phyloP scores from a whole-genome alignment of 1,284 basidiomycete species.

The Papiliotrema terrestris region DNA sequence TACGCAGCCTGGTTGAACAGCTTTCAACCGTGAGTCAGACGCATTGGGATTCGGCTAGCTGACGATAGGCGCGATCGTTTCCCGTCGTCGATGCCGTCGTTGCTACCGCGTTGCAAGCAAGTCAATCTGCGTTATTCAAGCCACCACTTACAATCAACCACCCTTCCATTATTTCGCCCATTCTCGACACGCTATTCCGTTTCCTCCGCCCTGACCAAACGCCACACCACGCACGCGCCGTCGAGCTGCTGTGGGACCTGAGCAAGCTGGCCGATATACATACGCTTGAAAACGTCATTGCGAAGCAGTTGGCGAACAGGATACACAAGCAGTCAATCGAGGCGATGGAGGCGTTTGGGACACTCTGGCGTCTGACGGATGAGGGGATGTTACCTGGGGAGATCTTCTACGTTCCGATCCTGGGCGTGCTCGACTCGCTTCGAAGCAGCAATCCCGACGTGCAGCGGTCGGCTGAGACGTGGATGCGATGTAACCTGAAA shows the following conservation, averaged over 20 bases:
- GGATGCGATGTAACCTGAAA: conserved; percentile 90
- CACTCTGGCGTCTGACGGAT: conserved; percentile 86
- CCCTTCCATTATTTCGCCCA: conserved; percentile 21
- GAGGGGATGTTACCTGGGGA: conserved; percentile 76
- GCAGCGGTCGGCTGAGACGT: conserved; percentile 79
- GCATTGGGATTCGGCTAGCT: neutral
- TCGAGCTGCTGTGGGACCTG: conserved; percentile 75
- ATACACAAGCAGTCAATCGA: conserved; percentile 48
- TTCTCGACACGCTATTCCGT: conserved; percentile 57
- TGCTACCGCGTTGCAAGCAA: conserved; percentile 57
- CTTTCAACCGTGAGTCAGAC: conserved; percentile 26
- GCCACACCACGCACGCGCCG: conserved; percentile 75
- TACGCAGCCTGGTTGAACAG: neutral
- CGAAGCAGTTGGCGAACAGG: conserved; percentile 43
- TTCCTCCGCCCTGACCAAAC: conserved; percentile 68
- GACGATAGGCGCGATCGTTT: conserved; percentile 58
- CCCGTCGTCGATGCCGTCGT: conserved; percentile 63
- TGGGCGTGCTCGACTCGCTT: conserved; percentile 78
- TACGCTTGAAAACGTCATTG: conserved; percentile 62
- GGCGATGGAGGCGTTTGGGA: conserved; percentile 85
- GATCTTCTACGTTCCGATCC: conserved; percentile 76
- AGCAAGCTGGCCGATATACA: conserved; percentile 38
- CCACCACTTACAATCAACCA: conserved; percentile 22
- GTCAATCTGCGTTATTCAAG: conserved; percentile 21
- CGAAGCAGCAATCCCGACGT: conserved; percentile 68